Evolutionary conservation across 306 rosid genomes (phyloP).

Genomic region (Canavalia ensiformis): DNA sequence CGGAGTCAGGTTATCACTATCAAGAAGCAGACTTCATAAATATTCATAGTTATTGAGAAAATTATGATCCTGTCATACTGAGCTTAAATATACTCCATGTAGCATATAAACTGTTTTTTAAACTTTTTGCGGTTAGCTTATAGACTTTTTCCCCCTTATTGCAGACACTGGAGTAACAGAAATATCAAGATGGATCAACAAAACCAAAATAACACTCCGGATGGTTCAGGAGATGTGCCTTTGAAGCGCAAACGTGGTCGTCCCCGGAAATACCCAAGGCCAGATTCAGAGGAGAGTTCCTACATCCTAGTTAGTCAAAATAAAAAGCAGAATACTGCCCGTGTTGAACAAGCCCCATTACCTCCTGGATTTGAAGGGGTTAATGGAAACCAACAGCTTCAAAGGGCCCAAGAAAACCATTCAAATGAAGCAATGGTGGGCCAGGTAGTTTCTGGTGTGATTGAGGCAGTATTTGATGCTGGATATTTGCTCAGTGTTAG

Average conservation of each 20-base stretch:
- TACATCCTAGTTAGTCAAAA: conserved; percentile 50
- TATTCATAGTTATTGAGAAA: conserved; percentile 29
- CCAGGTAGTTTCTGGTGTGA: conserved; percentile 76
- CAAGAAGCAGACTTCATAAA: background rate
- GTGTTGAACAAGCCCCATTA: conserved; percentile 48
- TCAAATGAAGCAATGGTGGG: conserved; percentile 68
- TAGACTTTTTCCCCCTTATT: conserved; percentile 4
- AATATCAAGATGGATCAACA: conserved; percentile 65
- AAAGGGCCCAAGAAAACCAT: conserved; percentile 54
- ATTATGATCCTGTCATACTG: conserved; percentile 11
- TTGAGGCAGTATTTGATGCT: conserved; percentile 92
- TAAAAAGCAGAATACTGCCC: conserved; percentile 52
- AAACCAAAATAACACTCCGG: conserved; percentile 62
- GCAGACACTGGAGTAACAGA: conserved; percentile 46
- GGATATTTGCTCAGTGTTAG: conserved; percentile 88
- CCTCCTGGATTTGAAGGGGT: conserved; percentile 67
- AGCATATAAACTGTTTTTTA: background rate
- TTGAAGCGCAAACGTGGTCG: conserved; percentile 96
- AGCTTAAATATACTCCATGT: conserved; percentile 30
- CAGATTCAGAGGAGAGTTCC: conserved; percentile 56
- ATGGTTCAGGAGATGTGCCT: conserved; percentile 71
- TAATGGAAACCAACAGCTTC: conserved; percentile 67
- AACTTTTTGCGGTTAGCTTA: background rate
- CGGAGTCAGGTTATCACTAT: conserved; percentile 18
- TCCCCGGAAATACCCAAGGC: conserved; percentile 85